Percentiles rank a stretch among this genome's conserved stretches.
phyloP scores from a whole-genome alignment of 1,139 yeast genomes.

The Groenewaldozyma auringiensis region DNA sequence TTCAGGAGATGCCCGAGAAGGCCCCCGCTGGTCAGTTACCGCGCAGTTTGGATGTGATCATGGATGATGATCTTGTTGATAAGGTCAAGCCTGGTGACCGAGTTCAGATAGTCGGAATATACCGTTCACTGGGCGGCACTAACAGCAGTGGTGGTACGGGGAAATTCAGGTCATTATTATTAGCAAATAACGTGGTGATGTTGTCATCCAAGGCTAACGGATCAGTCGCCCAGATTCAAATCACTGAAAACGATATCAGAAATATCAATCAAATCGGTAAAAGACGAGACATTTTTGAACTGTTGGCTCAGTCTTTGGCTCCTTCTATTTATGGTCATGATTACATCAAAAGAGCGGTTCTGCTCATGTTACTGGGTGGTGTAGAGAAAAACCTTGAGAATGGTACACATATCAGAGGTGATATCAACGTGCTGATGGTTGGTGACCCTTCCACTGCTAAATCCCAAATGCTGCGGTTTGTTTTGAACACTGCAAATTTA shows the following conservation, averaged over 20 bases:
- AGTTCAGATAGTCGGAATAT: constrained; percentile 89
- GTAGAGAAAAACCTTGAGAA: constrained; percentile 88
- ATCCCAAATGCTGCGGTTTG: constrained; percentile 90
- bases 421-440: constrained; percentile 89
- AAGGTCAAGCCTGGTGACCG: constrained; percentile 93
- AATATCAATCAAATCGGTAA: constrained; percentile 75
- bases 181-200: constrained; percentile 86
- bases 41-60: constrained; percentile 77
- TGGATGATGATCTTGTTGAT: constrained; percentile 94
- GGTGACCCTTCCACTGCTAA: constrained; percentile 99
- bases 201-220: constrained; percentile 79
- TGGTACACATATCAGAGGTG: constrained; percentile 97
- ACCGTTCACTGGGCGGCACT: constrained; percentile 76
- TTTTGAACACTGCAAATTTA: constrained; percentile 84
- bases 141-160: constrained; percentile 41
- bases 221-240: constrained; percentile 64
- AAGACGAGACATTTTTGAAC: constrained; percentile 62
- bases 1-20: constrained; percentile 97
- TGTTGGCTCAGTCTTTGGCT: constrained; percentile 79
- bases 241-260: constrained; percentile 78
- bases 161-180: constrained; percentile 60
- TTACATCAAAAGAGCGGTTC: constrained; percentile 81
- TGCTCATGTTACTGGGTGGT: constrained; percentile 89
- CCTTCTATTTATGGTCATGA: constrained; percentile 96
- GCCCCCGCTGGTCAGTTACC: constrained; percentile 99